A percentile compares a stretch with the other conserved stretches of the same genome.
These are phyloP conservation scores for Przewalskia tangutica DNA, from an alignment of 257 asterid species.

Conservation along the genomic window DNA sequence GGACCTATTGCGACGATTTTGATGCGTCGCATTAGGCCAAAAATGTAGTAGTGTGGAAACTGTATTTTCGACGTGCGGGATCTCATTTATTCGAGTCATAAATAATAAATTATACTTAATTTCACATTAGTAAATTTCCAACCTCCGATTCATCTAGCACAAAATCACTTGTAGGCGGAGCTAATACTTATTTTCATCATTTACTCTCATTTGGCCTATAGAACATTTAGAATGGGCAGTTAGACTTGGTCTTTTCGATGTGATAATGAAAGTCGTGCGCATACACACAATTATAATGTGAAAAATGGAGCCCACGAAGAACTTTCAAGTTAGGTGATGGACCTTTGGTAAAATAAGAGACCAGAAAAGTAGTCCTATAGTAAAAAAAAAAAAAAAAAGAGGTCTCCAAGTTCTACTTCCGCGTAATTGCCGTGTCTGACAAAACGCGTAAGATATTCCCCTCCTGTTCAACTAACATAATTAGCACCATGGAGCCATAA, in stretches of 20 bases:
- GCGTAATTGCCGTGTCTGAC: background rate
- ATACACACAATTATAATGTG: background rate
- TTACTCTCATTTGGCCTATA: too few relatives aligned
- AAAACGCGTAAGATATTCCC: background rate
- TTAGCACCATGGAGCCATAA: background rate
- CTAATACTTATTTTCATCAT: too few relatives aligned
- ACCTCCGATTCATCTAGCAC: too few relatives aligned
- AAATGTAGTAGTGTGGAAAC: too few relatives aligned
- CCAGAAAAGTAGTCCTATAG: background rate
- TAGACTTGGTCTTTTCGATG: background rate
- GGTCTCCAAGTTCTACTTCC: background rate
- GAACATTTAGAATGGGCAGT: too few relatives aligned
- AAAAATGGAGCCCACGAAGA: background rate
- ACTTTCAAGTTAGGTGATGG: background rate
- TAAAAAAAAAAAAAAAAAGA: background rate
- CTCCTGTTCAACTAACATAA: background rate
- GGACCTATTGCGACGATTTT: too few relatives aligned
- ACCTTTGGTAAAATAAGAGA: background rate
- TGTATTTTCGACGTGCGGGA: too few relatives aligned
- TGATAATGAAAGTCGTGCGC: background rate
- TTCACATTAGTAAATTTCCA: too few relatives aligned
- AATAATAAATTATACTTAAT: too few relatives aligned
- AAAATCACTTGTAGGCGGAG: too few relatives aligned
- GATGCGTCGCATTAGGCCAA: too few relatives aligned
- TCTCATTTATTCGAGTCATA: too few relatives aligned